These are phyloP conservation scores for Ramaria sp. DNA, from an alignment of 768 basidiomycete genomes.

Conservation along the genomic window DNA sequence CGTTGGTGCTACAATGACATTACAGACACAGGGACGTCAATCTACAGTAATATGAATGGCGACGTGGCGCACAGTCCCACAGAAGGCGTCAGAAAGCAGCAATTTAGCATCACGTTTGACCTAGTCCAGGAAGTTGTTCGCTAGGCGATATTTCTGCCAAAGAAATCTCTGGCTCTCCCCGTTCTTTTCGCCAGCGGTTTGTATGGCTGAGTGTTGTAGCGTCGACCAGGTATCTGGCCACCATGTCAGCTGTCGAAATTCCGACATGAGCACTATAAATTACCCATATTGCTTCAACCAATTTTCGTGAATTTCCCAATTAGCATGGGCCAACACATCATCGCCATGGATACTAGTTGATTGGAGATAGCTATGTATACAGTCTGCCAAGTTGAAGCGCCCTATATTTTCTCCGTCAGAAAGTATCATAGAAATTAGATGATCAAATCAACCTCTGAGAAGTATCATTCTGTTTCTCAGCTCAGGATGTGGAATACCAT, in stretches of 20 bases:
- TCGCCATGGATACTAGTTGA: conserved; percentile 77
- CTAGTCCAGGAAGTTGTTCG: conserved; percentile 6
- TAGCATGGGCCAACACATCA: conserved; percentile 79
- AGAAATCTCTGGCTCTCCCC: conserved; percentile 67
- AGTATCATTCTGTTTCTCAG: conserved; percentile 87
- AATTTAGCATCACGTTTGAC: not conserved
- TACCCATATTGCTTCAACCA: conserved; percentile 82
- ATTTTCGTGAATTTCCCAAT: conserved; percentile 81
- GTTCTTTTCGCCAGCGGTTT: conserved; percentile 83
- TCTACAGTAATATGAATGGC: not conserved
- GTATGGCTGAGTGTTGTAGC: conserved; percentile 53
- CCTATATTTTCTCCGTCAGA: conserved; percentile 28
- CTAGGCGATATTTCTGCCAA: conserved; percentile 35
- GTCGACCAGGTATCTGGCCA: conserved; percentile 66
- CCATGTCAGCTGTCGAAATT: not conserved
- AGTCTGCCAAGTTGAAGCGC: conserved; percentile 72
- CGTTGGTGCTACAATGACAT: not conserved
- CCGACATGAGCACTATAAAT: conserved; percentile 9
- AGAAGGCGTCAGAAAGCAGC: not conserved
- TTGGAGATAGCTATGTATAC: conserved; percentile 58
- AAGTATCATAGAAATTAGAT: not conserved
- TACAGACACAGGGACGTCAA: not conserved
- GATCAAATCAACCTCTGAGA: conserved; percentile 47
- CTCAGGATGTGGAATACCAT: conserved; percentile 81
- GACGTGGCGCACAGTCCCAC: too few relatives aligned